Base-by-base conservation (phyloP, 306 rosid species). In the Castanea crenata region DNA sequence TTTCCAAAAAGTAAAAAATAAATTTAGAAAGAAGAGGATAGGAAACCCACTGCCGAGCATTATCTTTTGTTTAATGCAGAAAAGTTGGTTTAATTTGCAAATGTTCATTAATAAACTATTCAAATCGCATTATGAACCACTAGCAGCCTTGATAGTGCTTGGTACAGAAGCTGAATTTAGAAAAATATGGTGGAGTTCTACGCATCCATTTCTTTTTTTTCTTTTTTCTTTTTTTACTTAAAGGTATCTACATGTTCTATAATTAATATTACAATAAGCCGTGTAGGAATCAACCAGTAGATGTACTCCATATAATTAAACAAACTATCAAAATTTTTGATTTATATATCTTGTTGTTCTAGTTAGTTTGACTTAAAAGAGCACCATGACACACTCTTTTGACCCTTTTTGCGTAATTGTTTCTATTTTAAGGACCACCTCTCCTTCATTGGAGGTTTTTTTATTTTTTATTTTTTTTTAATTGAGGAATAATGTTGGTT, bases 101-200 rank as follows among this genome's bases (percentile, higher is more conserved):
- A 13, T 5, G 38, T 11, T 63, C 7, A 35, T 34, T 67, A 67
- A 34, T 18, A 67, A 67, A 67, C 11, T 20, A 67, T 35, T 18
- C 49, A 9, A 67, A 35, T 67, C 72, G 72, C 72, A 67, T 38
- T 67, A 35, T 10, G 38, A 35, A 67, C 27, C 72, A 67, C 72
- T 67, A 67, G 16, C 49, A 61, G 34, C 7, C n/a, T 35, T 35
- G 72, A 67, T 35, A 67, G 51, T 67, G 72, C 18, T 34, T 35
- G 31, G 0, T 5, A 62, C 32, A 61, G 35, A 32, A 15, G 5
- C 19, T 4, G 29, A 27, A 62, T 29, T 62, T 62, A 13, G n/a
- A 2, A 2, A 14, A 27, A 14, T 1, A 64, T 31, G 70, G 70
- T 35, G 72, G 72, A 9, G 27, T 18, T 67, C 27, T 19, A 67